phyloP scores from a whole-genome alignment of 176 grass and related monocot species.

The Oropetium thomaeum region DNA sequence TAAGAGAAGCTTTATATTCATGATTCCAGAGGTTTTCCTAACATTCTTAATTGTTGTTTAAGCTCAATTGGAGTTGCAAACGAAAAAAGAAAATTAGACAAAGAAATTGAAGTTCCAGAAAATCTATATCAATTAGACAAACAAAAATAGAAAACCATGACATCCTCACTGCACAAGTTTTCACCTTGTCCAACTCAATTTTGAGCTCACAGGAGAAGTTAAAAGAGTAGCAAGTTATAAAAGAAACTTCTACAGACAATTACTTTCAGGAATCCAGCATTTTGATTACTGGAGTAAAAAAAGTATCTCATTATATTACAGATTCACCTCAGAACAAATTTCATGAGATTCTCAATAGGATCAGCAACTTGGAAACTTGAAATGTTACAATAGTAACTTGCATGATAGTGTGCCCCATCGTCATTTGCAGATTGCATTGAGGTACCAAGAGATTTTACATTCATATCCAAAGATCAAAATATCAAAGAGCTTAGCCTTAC shows the following conservation, averaged over 20 bases:
- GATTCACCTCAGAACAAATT: not conserved
- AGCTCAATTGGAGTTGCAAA: not conserved
- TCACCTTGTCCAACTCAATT: not conserved
- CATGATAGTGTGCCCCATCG: not conserved
- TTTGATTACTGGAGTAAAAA: not conserved
- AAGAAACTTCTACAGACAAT: not conserved
- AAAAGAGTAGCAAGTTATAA: not conserved
- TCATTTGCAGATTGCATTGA: not conserved
- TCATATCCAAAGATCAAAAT: not conserved
- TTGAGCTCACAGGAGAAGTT: not conserved
- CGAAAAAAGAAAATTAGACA: too few relatives aligned
- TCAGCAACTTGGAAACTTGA: not conserved
- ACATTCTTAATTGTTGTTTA: not conserved
- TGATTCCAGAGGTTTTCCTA: conserved; percentile 5
- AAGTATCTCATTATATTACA: not conserved
- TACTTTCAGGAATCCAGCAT: not conserved
- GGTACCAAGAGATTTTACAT: not conserved
- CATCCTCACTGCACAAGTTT: not conserved
- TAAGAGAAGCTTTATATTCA: conserved; percentile 3
- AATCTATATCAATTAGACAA: not conserved
- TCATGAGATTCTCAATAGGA: not conserved
- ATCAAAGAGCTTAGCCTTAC: conserved; percentile 34
- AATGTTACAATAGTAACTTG: not conserved
- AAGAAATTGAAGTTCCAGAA: too few relatives aligned
- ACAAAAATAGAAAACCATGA: not conserved